Base-by-base conservation (phyloP, 805 yeast genomes). In the Kodamaea kakaduensis region DNA sequence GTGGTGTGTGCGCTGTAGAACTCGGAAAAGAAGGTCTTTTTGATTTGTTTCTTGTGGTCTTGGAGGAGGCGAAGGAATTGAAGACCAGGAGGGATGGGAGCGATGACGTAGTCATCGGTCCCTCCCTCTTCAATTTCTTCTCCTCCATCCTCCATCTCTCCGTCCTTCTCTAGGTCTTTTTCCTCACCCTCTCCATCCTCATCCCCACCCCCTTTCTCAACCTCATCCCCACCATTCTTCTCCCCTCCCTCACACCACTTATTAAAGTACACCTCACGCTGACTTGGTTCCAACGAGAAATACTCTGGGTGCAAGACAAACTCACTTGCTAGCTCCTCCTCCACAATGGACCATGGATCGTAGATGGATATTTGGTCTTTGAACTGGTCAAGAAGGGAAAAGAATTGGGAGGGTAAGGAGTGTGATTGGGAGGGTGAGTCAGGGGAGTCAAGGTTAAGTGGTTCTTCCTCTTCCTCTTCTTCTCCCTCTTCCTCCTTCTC, bases 321-420 rank as follows among this genome's bases (percentile, higher is more conserved):
- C 14, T 59, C 56, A 1, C 43, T 31, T 5, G 62, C 44, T 8
- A 61, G 41, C 14, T 60, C 63, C 31, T 64, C 71, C 39, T 64
- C 67, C 0, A 64, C 52, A 17, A 67, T 32, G 32, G 48, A 51
- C 67, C 71, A 67, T 3, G 68, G 58, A 26, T 64, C 63, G 43
- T 51, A 63, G 14, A 50, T 25, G 5, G 66, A 58, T 13, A 66
- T 59, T 20, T 41, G 37, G 13, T 46, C 36, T 31, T 47, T 38
- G 33, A 48, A 47, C 13, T 28, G 30, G 22, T 64, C 57, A 5
- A 67, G 47, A 9, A 66, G 47, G 1, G 19, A 28, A 5, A 38
- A 38, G 44, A 65, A 65, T 5, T 48, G 52, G 13, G 36, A 3
- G 9, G 31, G 14, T 25, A 13, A 16, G 10, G 29, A 15, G 17